phyloP scores from a whole-genome alignment of 331 rosid species.

The Spiraea crenata region DNA sequence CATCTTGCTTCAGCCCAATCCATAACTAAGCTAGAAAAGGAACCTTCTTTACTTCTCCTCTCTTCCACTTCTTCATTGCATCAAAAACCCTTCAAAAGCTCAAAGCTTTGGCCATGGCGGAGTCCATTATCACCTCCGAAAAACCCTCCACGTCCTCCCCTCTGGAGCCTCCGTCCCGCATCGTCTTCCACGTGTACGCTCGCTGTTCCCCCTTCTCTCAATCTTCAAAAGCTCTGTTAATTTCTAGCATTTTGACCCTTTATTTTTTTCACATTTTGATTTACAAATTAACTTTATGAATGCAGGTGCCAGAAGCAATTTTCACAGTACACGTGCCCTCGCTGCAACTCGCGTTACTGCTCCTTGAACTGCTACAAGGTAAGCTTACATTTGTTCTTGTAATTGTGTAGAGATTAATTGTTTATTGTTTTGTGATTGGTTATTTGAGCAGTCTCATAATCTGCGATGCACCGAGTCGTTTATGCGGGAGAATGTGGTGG shows the following conservation, averaged over 20 bases:
- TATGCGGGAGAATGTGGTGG: constrained; percentile 85
- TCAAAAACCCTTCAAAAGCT: too few species aligned
- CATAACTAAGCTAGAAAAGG: too few species aligned
- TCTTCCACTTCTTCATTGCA: too few species aligned
- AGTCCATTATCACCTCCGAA: constrained; percentile 42
- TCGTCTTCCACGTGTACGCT: constrained; percentile 83
- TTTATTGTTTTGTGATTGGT: neutral
- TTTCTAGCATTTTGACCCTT: neutral
- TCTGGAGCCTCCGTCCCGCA: constrained; percentile 48
- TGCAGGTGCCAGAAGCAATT: constrained; percentile 90
- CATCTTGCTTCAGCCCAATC: too few species aligned
- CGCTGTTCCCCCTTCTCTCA: neutral
- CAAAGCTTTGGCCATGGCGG: constrained; percentile 51
- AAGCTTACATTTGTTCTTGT: constrained; percentile 7
- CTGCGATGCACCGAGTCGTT: constrained; percentile 83
- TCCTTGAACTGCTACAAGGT: constrained; percentile 90
- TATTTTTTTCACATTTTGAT: neutral
- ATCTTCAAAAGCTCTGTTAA: neutral
- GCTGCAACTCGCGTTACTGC: constrained; percentile 86
- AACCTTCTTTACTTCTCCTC: too few species aligned
- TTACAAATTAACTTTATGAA: neutral
- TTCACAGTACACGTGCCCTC: constrained; percentile 91
- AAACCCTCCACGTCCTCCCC: constrained; percentile 50
- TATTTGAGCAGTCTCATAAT: constrained; percentile 66
- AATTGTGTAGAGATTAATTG: neutral